Base-by-base conservation (phyloP, 2,329 filamentous ascomycete genomes). In the Ophiostoma australiae region DNA sequence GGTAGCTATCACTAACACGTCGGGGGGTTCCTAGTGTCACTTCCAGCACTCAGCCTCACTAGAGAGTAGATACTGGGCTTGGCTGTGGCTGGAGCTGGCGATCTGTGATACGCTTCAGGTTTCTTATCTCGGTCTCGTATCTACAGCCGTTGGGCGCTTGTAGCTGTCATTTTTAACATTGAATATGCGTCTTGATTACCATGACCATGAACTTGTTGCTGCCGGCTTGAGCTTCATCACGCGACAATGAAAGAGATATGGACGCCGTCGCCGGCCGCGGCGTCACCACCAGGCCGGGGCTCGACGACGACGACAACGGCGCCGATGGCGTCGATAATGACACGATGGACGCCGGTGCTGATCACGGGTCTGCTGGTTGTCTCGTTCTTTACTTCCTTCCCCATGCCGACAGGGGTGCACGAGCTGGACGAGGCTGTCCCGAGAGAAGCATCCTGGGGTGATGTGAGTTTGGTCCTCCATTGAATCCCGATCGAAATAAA, bases 181-280 rank as follows among this genome's bases (percentile, higher is more conserved):
- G 27, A 31, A 20, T 48, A 7, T 20, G 41, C 17, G 17, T 20
- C 41, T 8, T 48, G 3, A 48, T n/a, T 39, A 10, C 11, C 37
- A 39, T 39, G 37, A 39, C 37, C 8, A n/a, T n/a, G n/a, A n/a
- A n/a, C n/a, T 48, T 48, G 44, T 20, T 15, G 20, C 15, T 44
- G 7, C 17, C 44, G 44, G 17, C 44, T 10, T 44, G 41, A 44
- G 37, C 37, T 39, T 39, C 41, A 44, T 20, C 15, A 44, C 44
- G 17, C 58, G 15, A 63, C 23, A 63, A 63, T 63, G 58, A 63
- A 63, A 33, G 58, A 33, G 15, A 33, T 27, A 63, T 63, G 58
- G 58, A 63, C 27, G 58, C 58, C 58, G 52, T 55, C n/a, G 58
- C 58, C 58, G 58, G 27, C 58, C 23, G 58, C 27, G 58, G 27